Evolutionary conservation across 1,284 basidiomycete species (phyloP).

Genomic region (Blastosporella zonata): DNA sequence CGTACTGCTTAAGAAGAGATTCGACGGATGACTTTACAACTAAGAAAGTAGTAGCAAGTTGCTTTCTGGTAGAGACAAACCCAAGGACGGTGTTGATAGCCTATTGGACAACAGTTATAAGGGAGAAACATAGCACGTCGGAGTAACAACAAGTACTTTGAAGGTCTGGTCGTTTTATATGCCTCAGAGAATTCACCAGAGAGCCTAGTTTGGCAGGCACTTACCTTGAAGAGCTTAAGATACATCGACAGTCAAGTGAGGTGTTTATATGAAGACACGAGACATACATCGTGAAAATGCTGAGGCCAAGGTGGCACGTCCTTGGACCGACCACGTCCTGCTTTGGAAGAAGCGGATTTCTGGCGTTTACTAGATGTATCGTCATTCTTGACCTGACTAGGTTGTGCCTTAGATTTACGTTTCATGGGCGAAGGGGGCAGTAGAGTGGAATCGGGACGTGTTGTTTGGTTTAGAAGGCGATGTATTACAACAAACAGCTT

Average conservation of each 20-base stretch:
- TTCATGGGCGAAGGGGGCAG: constrained; percentile 8
- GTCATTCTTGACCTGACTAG: background rate
- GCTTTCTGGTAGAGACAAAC: constrained; percentile 82
- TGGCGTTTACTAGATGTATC: background rate
- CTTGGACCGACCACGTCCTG: background rate
- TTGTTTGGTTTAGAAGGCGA: constrained; percentile 7
- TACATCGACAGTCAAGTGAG: background rate
- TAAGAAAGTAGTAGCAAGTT: constrained; percentile 79
- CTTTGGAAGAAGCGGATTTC: constrained; percentile 7
- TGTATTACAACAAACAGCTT: background rate
- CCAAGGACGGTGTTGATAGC: constrained; percentile 89
- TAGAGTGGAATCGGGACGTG: background rate
- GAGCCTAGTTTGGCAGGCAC: background rate
- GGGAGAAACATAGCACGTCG: background rate
- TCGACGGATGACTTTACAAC: constrained; percentile 78
- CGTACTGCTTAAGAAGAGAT: constrained; percentile 69
- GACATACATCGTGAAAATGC: constrained; percentile 54
- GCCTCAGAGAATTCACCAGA: background rate
- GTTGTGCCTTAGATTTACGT: constrained; percentile 11
- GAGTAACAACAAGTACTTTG: constrained; percentile 28
- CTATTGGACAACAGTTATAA: constrained; percentile 32
- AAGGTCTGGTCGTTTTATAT: constrained; percentile 31
- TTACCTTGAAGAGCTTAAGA: constrained; percentile 19
- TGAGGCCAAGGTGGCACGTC: constrained; percentile 47
- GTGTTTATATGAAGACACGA: background rate